Evolutionary conservation across 805 yeast species (phyloP).

Genomic region (Pichia thaimueangensis): DNA sequence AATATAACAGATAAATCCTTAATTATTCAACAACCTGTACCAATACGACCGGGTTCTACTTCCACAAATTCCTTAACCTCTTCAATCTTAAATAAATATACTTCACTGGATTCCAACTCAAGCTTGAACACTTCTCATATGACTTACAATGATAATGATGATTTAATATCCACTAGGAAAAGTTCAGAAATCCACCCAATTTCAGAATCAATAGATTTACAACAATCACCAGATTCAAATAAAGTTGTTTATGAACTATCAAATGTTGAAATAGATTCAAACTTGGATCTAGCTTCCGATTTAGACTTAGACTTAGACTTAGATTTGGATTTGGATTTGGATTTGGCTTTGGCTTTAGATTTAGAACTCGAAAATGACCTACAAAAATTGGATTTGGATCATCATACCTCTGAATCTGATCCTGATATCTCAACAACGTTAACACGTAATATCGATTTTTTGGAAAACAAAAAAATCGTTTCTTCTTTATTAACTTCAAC

Average conservation of each 20-base stretch:
- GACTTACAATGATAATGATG: neutral
- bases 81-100: slow-evolving; percentile 6
- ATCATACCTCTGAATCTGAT: too few species aligned
- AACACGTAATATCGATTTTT: too few species aligned
- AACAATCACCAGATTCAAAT: neutral
- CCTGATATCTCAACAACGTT: too few species aligned
- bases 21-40: slow-evolving; percentile 9
- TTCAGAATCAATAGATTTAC: slow-evolving; percentile 2
- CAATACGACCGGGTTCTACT: slow-evolving; percentile 6
- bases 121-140: slow-evolving; percentile 4
- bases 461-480: too few species aligned
- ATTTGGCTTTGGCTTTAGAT: neutral
- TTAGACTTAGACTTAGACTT: neutral
- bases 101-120: neutral
- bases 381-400: too few species aligned
- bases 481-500: neutral
- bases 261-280: neutral
- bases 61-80: slow-evolving; percentile 8
- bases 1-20: neutral
- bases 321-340: slow-evolving; percentile 3
- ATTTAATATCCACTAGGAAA: neutral
- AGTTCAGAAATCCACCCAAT: slow-evolving; percentile 1
- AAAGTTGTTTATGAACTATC: too few species aligned
- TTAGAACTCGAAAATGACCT: too few species aligned
- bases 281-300: neutral